These are phyloP conservation scores for Ophiostoma montium DNA, from an alignment of 2,329 filamentous ascomycete genomes.

Conservation along the genomic window DNA sequence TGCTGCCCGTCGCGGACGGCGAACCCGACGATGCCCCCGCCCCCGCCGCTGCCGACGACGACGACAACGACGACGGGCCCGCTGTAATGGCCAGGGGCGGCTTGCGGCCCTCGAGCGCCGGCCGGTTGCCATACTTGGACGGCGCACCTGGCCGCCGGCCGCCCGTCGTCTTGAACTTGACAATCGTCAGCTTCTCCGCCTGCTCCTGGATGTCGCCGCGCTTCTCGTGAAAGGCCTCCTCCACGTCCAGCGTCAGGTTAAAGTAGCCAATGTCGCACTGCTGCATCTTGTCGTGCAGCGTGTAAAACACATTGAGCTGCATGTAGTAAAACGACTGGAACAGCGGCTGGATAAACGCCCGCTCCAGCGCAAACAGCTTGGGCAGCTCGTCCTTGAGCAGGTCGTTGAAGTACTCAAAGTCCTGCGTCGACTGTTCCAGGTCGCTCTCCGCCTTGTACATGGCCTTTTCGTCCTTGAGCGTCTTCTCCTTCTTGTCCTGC, in stretches of 20 bases:
- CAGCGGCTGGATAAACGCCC: slow-evolving; percentile 87
- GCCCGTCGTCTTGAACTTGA: slow-evolving; percentile 83
- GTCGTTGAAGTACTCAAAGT: slow-evolving; percentile 97
- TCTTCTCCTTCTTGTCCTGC: slow-evolving; percentile 95
- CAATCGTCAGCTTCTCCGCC: slow-evolving; percentile 71
- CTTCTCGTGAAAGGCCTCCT: slow-evolving; percentile 81
- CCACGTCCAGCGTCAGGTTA: slow-evolving; percentile 77
- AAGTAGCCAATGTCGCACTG: slow-evolving; percentile 96
- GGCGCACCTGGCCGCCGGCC: slow-evolving; percentile 45
- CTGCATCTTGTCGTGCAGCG: slow-evolving; percentile 96
- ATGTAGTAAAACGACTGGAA: slow-evolving; percentile 99
- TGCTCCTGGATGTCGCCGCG: slow-evolving; percentile 75
- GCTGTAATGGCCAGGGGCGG: slow-evolving; percentile 35
- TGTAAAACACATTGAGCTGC: slow-evolving; percentile 99
- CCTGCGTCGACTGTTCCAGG: slow-evolving; percentile 79
- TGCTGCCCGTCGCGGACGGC: not conserved
- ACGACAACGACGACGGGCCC: slow-evolving; percentile 22
- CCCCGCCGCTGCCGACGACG: not conserved
- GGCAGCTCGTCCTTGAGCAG: slow-evolving; percentile 91
- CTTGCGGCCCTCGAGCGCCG: slow-evolving; percentile 33
- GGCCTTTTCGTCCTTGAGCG: slow-evolving; percentile 91
- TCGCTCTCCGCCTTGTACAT: slow-evolving; percentile 92
- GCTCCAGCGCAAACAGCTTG: slow-evolving; percentile 76
- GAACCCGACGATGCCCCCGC: not conserved
- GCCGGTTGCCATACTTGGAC: slow-evolving; percentile 32